Conservation (phyloP, 176 grass and related monocot species). For the Oryza glaberrima region DNA sequence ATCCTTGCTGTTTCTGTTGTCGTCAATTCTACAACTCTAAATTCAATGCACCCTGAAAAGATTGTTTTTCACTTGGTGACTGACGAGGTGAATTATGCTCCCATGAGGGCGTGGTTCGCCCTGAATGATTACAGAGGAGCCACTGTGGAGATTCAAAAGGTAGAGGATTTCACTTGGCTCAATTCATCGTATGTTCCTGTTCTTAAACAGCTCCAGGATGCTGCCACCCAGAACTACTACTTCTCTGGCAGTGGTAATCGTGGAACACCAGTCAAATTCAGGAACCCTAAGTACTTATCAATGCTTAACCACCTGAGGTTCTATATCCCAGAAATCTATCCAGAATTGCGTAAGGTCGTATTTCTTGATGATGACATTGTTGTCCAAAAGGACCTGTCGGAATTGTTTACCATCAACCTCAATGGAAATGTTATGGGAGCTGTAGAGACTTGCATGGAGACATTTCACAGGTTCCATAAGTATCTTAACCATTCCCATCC, state of each 20-base stretch:
- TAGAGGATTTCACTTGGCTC: constrained; percentile 94
- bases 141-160: constrained; percentile 85
- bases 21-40: constrained; percentile 83
- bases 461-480: constrained; percentile 98
- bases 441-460: constrained; percentile 99
- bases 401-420: constrained; percentile 80
- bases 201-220: constrained; percentile 93
- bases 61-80: constrained; percentile 96
- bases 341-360: constrained; percentile 80
- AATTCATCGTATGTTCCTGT: constrained; percentile 95
- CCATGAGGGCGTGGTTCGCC: constrained; percentile 94
- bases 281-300: constrained; percentile 97
- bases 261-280: constrained; percentile 87
- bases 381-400: constrained; percentile 86
- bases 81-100: constrained; percentile 90
- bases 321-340: constrained; percentile 98
- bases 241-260: constrained; percentile 81
- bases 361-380: constrained; percentile 98
- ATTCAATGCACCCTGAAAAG: constrained; percentile 74
- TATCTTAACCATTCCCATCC: constrained; percentile 98
- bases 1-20: constrained; percentile 91
- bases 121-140: constrained; percentile 79
- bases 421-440: constrained; percentile 98
- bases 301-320: constrained; percentile 98
- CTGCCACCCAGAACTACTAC: constrained; percentile 92